A percentile compares a stretch with the other conserved stretches of the same genome.
These are phyloP conservation scores for Furcasterigmium furcatum DNA, from an alignment of 2,329 filamentous ascomycete species.

Conservation along the genomic window DNA sequence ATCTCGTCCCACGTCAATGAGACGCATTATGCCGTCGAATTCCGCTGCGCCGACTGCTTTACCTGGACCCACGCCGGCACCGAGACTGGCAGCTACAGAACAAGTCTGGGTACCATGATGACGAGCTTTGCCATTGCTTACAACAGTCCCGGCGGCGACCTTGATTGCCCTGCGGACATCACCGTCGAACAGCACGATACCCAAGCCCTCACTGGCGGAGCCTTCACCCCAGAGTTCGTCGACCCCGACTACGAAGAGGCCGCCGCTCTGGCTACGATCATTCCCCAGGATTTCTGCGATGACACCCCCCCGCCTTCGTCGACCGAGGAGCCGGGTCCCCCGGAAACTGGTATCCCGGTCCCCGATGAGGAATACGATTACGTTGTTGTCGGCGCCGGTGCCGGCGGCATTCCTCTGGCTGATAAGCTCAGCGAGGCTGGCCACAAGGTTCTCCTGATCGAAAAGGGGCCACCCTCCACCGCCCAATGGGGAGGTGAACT, in stretches of 20 bases:
- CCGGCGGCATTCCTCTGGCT: conserved; percentile 57
- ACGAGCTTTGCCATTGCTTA: no score
- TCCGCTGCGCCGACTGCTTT: no score
- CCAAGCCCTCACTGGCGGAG: conserved; percentile 45
- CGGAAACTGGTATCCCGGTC: conserved; percentile 27
- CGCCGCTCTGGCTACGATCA: conserved; percentile 39
- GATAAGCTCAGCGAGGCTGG: conserved; percentile 62
- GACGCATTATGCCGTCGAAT: no score
- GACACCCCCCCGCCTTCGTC: conserved; percentile 22
- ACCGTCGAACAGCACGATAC: conserved; percentile 52
- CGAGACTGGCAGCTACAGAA: no score
- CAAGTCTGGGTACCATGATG: no score
- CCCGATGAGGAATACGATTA: conserved; percentile 50
- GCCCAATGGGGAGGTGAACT: conserved; percentile 62
- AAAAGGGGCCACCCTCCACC: conserved; percentile 58
- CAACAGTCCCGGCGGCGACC: no score
- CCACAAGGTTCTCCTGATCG: conserved; percentile 61
- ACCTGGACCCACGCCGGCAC: no score
- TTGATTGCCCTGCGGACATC: conserved; percentile 41
- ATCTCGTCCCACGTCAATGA: no score
- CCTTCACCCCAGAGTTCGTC: conserved; percentile 28
- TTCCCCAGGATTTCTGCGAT: conserved; percentile 28
- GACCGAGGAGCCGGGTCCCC: conserved; percentile 16
- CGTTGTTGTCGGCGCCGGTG: conserved; percentile 61
- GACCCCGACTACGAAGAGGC: conserved; percentile 39